Evolutionary conservation across 1,284 basidiomycete species (phyloP), one percentile per base, ranked within the genome.

Genomic region (Moniliella sp.): DNA sequence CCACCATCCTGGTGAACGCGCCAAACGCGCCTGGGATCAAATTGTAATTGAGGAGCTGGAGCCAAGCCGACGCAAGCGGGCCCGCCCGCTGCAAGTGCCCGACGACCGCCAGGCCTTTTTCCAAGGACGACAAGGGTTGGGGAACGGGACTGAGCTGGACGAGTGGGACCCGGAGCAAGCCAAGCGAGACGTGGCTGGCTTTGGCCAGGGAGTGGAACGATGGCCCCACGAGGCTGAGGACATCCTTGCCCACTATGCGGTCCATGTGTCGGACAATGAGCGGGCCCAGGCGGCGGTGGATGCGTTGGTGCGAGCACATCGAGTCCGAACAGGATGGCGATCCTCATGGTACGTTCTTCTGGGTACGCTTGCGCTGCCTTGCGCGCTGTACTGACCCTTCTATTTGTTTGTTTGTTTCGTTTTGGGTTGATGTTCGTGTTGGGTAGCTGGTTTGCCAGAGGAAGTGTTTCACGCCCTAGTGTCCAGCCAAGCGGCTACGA

Each of bases 1-100:
- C 4, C 26, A 32, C 9, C 36, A 31, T 10, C 11, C 27, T 15
- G 27, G 14, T 26, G 19, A 31, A 31, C 4, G 19, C 25, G n/a
- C 19, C 29, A n/a, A 19, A 9, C 3, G 31, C 37, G 28, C 31
- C 30, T 2, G 23, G 23, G 27, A 14, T 21, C 74, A 80, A 49
- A 77, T 94, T 37, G 78, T 84, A 38, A 67, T 88, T 12, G 76
- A 80, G 32, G 88, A 94, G 53, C 66, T 97, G 16, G 74, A 73
- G 45, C 74, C 76, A 31, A 67, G 71, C 4, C 68, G 73, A 32
- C 53, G 66, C 1, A 68, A 72, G 0, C 56, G 66, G 5, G 79
- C 78, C 1, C 78, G 91, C 17, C 58, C 74, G 1, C 67, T 94
- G 19, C 74, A 86, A 43, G 81, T 93, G 7, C n/a, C 21, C 69